These are phyloP conservation scores for Phialophora chinensis DNA, from an alignment of 2,329 filamentous ascomycete genomes.

Conservation along the genomic window DNA sequence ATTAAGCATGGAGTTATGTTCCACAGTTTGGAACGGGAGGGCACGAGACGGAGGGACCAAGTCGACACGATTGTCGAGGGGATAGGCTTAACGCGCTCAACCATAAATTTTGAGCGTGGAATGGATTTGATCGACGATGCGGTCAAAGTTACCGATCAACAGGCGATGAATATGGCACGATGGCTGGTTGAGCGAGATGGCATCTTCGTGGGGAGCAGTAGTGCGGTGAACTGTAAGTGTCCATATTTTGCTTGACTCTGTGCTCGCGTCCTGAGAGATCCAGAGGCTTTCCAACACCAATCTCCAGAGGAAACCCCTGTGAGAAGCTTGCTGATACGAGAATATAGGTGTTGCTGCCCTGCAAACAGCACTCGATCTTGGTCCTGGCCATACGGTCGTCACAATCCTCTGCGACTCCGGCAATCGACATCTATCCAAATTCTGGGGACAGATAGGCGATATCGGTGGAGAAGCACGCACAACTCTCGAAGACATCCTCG, in stretches of 20 bases:
- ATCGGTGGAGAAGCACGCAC: conserved; percentile 54
- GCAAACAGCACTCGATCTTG: conserved; percentile 53
- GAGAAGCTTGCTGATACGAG: conserved; percentile 16
- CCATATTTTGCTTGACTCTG: background rate
- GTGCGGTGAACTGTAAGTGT: conserved; percentile 84
- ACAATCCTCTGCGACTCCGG: conserved; percentile 59
- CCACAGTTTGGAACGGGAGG: conserved; percentile 83
- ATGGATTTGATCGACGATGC: conserved; percentile 88
- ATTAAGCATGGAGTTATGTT: conserved; percentile 97
- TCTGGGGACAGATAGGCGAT: conserved; percentile 57
- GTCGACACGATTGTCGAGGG: conserved; percentile 97
- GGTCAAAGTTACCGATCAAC: conserved; percentile 82
- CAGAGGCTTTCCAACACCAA: background rate
- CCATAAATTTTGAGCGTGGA: conserved; percentile 87
- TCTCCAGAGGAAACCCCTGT: background rate
- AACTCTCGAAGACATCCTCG: conserved; percentile 54
- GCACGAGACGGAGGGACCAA: conserved; percentile 84
- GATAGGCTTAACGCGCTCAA: conserved; percentile 93
- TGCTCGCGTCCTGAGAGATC: background rate
- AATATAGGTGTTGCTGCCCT: conserved; percentile 54
- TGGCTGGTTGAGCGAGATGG: conserved; percentile 97
- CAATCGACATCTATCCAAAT: conserved; percentile 58
- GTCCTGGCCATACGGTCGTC: conserved; percentile 56
- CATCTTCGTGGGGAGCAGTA: conserved; percentile 92
- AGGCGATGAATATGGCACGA: conserved; percentile 91